These are phyloP conservation scores for Hysterangium stoloniferum DNA, from an alignment of 768 basidiomycete genomes.

Conservation along the genomic window DNA sequence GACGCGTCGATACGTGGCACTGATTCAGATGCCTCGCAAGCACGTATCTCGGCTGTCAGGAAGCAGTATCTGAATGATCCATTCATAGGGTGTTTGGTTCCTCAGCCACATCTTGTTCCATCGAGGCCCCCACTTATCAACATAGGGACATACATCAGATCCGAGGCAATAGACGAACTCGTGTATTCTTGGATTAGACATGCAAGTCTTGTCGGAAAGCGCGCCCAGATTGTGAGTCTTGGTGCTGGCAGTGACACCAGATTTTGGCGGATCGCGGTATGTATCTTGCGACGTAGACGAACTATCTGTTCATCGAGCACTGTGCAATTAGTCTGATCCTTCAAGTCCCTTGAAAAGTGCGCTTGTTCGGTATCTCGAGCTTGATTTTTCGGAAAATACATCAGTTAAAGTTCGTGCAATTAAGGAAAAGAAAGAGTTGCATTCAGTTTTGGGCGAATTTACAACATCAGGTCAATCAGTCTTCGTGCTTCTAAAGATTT, in stretches of 20 bases:
- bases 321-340: conserved; percentile 32
- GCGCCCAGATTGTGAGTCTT: conserved; percentile 81
- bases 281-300: conserved; percentile 26
- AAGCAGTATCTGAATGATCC: conserved; percentile 77
- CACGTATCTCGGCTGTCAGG: conserved; percentile 78
- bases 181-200: conserved; percentile 47
- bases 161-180: conserved; percentile 70
- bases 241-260: conserved; percentile 95
- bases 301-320: neutral
- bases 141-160: conserved; percentile 85
- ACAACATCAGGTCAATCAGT: conserved; percentile 25
- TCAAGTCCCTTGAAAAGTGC: conserved; percentile 40
- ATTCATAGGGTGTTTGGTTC: conserved; percentile 60
- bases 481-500: neutral
- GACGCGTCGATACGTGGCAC: conserved; percentile 68
- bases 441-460: conserved; percentile 38
- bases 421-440: conserved; percentile 54
- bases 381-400: conserved; percentile 87
- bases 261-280: conserved; percentile 85
- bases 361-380: conserved; percentile 65
- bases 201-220: conserved; percentile 20
- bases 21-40: conserved; percentile 75
- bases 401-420: conserved; percentile 77
- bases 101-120: conserved; percentile 51
- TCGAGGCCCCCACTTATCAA: conserved; percentile 85